Conservation (phyloP, 257 asterid species). For the Oldenlandia corymbosa region DNA sequence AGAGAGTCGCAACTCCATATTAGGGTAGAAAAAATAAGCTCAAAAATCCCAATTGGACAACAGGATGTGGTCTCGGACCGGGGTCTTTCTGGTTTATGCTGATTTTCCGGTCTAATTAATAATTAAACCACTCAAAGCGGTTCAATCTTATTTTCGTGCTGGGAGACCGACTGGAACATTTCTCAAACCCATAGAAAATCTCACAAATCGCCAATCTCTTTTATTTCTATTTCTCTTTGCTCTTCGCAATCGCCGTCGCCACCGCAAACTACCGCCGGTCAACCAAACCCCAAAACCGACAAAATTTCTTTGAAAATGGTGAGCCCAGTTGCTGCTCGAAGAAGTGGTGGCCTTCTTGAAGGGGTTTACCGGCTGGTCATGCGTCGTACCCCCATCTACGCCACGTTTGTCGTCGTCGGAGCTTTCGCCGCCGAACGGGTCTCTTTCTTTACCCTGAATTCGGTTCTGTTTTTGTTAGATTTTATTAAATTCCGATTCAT, state of each 20-base stretch:
- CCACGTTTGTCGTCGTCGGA: slow-evolving; percentile 80
- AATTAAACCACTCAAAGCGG: too few relatives aligned
- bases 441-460: neutral
- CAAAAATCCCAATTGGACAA: too few relatives aligned
- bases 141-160: neutral
- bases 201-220: neutral
- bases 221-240: too few relatives aligned
- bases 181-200: too few relatives aligned
- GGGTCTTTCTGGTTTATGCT: too few relatives aligned
- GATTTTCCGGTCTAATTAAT: too few relatives aligned
- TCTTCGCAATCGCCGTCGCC: neutral
- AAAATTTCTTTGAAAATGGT: slow-evolving; percentile 9
- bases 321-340: slow-evolving; percentile 31
- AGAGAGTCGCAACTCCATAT: too few relatives aligned
- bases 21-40: too few relatives aligned
- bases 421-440: slow-evolving; percentile 86
- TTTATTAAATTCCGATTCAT: neutral
- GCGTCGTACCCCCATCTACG: slow-evolving; percentile 85
- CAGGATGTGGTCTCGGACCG: too few relatives aligned
- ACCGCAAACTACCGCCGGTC: neutral
- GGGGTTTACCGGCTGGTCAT: slow-evolving; percentile 65
- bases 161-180: too few relatives aligned
- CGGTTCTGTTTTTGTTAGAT: neutral
- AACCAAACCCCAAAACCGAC: neutral
- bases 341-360: slow-evolving; percentile 62